Base-by-base conservation (phyloP, 73 alveolate species). In the Tetrahymena thermophila region DNA sequence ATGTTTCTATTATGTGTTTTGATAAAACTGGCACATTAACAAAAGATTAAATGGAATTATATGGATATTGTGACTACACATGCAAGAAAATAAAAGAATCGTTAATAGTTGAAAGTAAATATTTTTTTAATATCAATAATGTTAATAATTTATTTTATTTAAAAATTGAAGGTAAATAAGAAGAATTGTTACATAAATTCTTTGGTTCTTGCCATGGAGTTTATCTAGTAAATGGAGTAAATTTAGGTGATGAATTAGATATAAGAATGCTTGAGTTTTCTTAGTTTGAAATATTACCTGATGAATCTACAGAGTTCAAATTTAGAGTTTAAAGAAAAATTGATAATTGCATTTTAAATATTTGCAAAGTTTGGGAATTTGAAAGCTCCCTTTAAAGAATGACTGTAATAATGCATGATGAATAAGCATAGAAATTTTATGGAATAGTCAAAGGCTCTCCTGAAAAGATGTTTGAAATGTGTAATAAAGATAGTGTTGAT, bases 131-230 rank as follows among this genome's bases (percentile, higher is more conserved):
- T 40, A 8, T 40, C 10, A 4, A 40, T 11, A 6, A 40, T 40
- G 15, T 9, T 4, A 9, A 4, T 4, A 9, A 4, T 6, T 3
- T 40, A 15, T 50, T 15, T 50, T 50, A 50, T 15, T 1, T 71
- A 28, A 19, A 23, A 71, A 71, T n/a, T 71, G 71, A 84, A 35
- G 83, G 31, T 95, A 34, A 89, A 15, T 85, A 89, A 56, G 94
- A 43, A 84, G 93, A n/a, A 85, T 85, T 95, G 10, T 56, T 84
- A 25, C 94, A 85, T 89, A 95, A 95, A 56, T 40, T 95, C 35
- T 95, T 95, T 89, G 95, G 95, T 10, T 85, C 97, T 1, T 95
- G 97, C 58, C 97, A 95, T 95, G 97, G 97, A 15, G 84, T 93
- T 4, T 95, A 95, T 56, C 35, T 71, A 35, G 93, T 95, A 5